phyloP scores from a whole-genome alignment of 108 stramenopile species.

The Conticribra guillardii region DNA sequence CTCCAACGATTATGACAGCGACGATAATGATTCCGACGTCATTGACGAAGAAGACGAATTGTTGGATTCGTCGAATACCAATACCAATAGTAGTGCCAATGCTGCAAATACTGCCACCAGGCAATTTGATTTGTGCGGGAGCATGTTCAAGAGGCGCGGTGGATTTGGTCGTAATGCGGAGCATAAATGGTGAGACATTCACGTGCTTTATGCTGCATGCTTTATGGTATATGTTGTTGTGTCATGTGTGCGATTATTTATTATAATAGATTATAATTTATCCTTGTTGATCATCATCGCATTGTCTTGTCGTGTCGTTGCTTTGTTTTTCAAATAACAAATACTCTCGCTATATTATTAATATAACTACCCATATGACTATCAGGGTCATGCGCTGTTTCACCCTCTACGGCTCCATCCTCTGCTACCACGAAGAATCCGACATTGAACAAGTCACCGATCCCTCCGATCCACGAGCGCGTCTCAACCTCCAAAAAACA shows the following conservation, averaged over 20 bases:
- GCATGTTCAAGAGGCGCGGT: constrained; percentile 59
- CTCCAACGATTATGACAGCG: constrained; percentile 5
- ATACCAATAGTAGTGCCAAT: neutral
- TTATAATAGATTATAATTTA: neutral
- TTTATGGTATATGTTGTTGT: neutral
- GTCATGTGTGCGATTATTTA: neutral
- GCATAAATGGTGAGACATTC: constrained; percentile 48
- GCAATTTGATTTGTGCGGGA: constrained; percentile 49
- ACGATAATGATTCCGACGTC: neutral
- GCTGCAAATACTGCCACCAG: neutral
- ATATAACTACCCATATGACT: neutral
- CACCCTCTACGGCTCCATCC: constrained; percentile 48
- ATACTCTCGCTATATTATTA: neutral
- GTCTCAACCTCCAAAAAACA: constrained; percentile 44
- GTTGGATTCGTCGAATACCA: neutral
- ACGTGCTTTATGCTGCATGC: neutral
- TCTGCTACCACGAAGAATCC: constrained; percentile 60
- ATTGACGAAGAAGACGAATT: neutral
- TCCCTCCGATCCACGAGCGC: constrained; percentile 42
- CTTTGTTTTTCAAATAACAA: neutral
- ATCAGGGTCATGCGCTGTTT: constrained; percentile 51
- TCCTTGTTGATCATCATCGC: neutral
- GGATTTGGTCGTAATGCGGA: constrained; percentile 61
- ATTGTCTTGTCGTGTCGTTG: too few relatives aligned
- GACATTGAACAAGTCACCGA: constrained; percentile 34